phyloP scores from a whole-genome alignment of 768 basidiomycete genomes.

The Auricularia sp. region DNA sequence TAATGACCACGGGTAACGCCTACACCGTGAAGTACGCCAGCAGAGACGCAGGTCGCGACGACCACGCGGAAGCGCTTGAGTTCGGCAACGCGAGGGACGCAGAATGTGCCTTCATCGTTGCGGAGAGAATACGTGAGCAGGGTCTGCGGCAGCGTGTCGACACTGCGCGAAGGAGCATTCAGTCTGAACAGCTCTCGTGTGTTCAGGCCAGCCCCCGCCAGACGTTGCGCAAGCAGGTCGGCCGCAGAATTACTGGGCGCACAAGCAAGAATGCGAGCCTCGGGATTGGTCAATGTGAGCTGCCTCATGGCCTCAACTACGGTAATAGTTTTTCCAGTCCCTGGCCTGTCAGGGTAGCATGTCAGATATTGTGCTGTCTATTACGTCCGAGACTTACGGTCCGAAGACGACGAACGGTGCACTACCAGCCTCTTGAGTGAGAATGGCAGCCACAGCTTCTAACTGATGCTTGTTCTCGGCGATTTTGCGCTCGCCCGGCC shows the following conservation, averaged over 20 bases:
- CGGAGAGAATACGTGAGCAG: background rate
- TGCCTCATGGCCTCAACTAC: slow-evolving; percentile 13
- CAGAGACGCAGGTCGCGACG: slow-evolving; percentile 58
- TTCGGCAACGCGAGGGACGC: slow-evolving; percentile 27
- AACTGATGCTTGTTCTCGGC: slow-evolving; percentile 36
- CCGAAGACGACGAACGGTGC: slow-evolving; percentile 53
- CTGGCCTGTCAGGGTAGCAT: slow-evolving; percentile 5
- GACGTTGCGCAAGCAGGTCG: slow-evolving; percentile 11
- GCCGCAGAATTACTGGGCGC: slow-evolving; percentile 15
- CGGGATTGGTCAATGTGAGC: background rate
- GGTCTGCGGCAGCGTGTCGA: background rate
- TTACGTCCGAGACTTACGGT: slow-evolving; percentile 32
- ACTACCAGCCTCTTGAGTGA: slow-evolving; percentile 32
- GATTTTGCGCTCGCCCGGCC: slow-evolving; percentile 34
- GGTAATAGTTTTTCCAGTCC: slow-evolving; percentile 13
- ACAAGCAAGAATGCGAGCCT: slow-evolving; percentile 9
- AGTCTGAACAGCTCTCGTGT: slow-evolving; percentile 8
- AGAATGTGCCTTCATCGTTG: slow-evolving; percentile 18
- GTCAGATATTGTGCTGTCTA: too few relatives aligned
- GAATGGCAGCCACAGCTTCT: slow-evolving; percentile 38
- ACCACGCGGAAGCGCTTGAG: slow-evolving; percentile 41
- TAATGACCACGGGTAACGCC: slow-evolving; percentile 54
- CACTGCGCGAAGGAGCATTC: slow-evolving; percentile 10
- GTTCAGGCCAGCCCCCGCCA: slow-evolving; percentile 1
- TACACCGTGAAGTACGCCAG: slow-evolving; percentile 42